Conservation (phyloP, 2,329 filamentous ascomycete species). For the Lachnellula hyalina region DNA sequence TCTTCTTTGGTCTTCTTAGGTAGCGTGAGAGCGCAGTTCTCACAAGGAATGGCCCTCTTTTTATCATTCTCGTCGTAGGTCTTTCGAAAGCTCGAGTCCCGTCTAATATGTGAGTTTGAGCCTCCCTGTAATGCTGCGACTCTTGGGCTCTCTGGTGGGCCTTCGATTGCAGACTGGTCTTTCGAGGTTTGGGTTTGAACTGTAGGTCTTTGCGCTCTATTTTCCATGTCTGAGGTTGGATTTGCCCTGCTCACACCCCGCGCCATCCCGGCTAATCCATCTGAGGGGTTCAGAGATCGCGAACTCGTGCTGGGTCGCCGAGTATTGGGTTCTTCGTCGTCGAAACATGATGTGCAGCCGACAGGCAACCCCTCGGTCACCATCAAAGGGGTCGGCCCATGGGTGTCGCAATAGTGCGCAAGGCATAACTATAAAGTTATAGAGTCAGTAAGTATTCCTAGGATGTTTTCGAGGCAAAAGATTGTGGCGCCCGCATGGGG, state of each 20-base stretch:
- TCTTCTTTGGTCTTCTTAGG: constrained; percentile 41
- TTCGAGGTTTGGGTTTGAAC: constrained; percentile 12
- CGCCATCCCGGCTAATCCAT: constrained; percentile 14
- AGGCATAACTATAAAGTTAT: constrained; percentile 52
- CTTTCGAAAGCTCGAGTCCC: constrained; percentile 55
- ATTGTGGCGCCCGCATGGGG: constrained; percentile 4
- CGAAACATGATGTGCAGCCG: constrained; percentile 54
- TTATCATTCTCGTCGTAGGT: constrained; percentile 63
- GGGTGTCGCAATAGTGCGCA: constrained; percentile 65
- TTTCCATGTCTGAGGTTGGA: constrained; percentile 16
- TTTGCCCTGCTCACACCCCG: constrained; percentile 11
- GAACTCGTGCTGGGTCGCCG: constrained; percentile 25
- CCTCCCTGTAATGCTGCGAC: constrained; percentile 33
- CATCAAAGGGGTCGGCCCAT: constrained; percentile 65
- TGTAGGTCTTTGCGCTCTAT: constrained; percentile 3
- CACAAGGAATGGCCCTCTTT: constrained; percentile 58
- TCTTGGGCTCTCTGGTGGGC: constrained; percentile 53
- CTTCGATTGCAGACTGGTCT: constrained; percentile 45
- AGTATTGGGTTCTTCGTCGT: constrained; percentile 35
- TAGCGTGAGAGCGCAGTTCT: constrained; percentile 63
- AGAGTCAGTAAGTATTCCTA: constrained; percentile 15
- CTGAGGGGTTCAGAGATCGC: constrained; percentile 20
- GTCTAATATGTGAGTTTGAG: constrained; percentile 34
- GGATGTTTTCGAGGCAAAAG: background rate
- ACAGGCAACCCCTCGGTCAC: constrained; percentile 62